phyloP scores from a whole-genome alignment of 768 basidiomycete genomes.

The Daedalea quercina region DNA sequence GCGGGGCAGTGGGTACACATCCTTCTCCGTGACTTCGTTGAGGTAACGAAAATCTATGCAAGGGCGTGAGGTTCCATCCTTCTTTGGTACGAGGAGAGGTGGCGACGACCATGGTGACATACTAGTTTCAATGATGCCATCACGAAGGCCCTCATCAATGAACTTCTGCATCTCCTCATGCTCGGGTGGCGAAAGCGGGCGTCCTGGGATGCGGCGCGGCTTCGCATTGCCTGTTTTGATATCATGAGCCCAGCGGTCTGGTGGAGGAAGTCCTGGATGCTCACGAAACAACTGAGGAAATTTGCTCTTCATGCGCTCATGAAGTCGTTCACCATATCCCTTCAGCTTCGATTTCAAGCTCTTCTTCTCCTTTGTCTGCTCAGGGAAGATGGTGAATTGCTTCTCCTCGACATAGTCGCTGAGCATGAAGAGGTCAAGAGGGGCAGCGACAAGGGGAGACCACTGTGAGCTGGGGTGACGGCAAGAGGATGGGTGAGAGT shows the following conservation, averaged over 20 bases:
- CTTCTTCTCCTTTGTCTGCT: background rate
- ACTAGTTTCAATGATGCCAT: slow-evolving; percentile 24
- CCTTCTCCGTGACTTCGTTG: slow-evolving; percentile 29
- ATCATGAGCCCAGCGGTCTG: slow-evolving; percentile 2
- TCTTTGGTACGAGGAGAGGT: slow-evolving; percentile 23
- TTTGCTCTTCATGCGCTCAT: background rate
- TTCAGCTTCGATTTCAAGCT: background rate
- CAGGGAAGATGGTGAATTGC: background rate
- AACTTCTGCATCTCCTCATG: slow-evolving; percentile 27
- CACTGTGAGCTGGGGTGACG: background rate
- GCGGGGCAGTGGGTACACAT: slow-evolving; percentile 27
- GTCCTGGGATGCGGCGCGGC: slow-evolving; percentile 20
- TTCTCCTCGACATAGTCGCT: background rate
- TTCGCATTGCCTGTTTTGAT: slow-evolving; percentile 26
- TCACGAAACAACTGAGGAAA: slow-evolving; percentile 12
- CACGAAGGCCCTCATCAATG: slow-evolving; percentile 28
- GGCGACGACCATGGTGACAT: slow-evolving; percentile 20
- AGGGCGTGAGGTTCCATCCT: slow-evolving; percentile 16
- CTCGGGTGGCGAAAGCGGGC: slow-evolving; percentile 21
- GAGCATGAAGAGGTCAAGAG: background rate
- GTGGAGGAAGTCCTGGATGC: slow-evolving; percentile 1
- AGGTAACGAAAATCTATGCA: slow-evolving; percentile 21
- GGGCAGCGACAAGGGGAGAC: background rate
- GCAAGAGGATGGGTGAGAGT: background rate
- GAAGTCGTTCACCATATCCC: slow-evolving; percentile 9